Evolutionary conservation across 148 eudicot species (phyloP), one percentile per base, ranked within the genome.

Genomic region (Rhododendron molle): DNA sequence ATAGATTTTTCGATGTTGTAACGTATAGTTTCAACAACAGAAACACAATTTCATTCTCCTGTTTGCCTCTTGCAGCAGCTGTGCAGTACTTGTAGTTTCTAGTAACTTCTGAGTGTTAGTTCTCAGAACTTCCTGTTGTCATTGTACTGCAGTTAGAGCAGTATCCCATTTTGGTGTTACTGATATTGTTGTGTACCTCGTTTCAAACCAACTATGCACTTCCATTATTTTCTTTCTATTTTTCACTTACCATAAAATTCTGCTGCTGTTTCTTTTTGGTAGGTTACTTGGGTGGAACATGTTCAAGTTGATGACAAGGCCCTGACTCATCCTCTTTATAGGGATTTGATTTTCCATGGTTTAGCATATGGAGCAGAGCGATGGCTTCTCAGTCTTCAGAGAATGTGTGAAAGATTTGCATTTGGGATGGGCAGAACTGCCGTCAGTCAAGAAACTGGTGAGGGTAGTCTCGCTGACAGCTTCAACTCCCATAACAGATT

Each of bases 211-310:
- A 65, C 72, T 0, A 65, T n/a, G 28, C 32, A 26, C 32, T 26
- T 65, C 30, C 76, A 28, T 13, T 20, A 11, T 30, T 32, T 72
- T 69, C 18, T 69, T 26, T 13, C 8, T 13, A 72, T 5, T 72
- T 72, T 32, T 72, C 76, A 72, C 40, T 32, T 30, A 32, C 30
- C 14, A 32, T 12, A 28, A 67, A 78, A 32, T 49, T 30, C 8
- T 32, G 58, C 43, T 73, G 77, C 23, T 73, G 34, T 69, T 76
- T 46, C 40, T 34, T 5, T 73, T 38, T 84, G 56, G 69, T 58
- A 89, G 90, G 43, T 89, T 28, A 84, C 87, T 74, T 89, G 90
- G 90, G 50, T 89, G 44, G 90, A 89, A 78, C 90, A 89, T 77
- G 86, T 84, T 74, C 85, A 89, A 83, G 87, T 89, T 43, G 73